Base-by-base conservation (phyloP, 768 basidiomycete genomes). In the Serendipita vermifera region DNA sequence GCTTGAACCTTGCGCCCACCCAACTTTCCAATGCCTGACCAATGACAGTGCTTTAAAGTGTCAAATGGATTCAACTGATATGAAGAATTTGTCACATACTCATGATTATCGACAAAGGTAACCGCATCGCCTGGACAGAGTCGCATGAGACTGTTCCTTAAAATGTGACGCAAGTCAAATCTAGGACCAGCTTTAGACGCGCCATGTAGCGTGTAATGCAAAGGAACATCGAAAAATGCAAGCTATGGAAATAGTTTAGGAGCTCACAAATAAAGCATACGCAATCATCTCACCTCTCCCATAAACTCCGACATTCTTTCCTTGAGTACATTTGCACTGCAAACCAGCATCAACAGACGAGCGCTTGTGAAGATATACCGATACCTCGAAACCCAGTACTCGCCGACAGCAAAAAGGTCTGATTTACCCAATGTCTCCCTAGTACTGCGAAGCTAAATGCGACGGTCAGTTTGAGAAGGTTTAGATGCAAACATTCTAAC, bases 91-190 rank as follows among this genome's bases (percentile, higher is more conserved):
- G 54, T 33, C 7, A 70, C 83, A 68, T 59, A 88, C 87, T 91
- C 88, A 61, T 91, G 87, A 66, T 90, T 91, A 62, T 91, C 87
- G 5, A 90, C 87, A 63, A 90, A 90, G 0, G 87, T 90, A 3
- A 96, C 87, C 3, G 91, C 86, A 64, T 91, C 87, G 26, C 75
- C 71, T 2, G 92, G 90, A 58, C 79, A 76, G 2, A 70, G 64
- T 56, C 82, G 73, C 15, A 88, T 75, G 9, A 97, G 67, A 1
- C 86, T 84, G 41, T 76, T 73, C 54, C 83, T 72, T 36, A 92
- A 71, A 59, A 97, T 82, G 31, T 65, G 77, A 59, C 89, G 72
- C 41, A 97, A 74, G 68, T 94, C 91, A 63, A 80, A 94, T 15
- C 73, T 70, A 33, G 74, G 73, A 29, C 82, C 76, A 14, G 72